Evolutionary conservation across 169 alveolate species (phyloP).

Genomic region (Plasmodium cynomolgi): DNA sequence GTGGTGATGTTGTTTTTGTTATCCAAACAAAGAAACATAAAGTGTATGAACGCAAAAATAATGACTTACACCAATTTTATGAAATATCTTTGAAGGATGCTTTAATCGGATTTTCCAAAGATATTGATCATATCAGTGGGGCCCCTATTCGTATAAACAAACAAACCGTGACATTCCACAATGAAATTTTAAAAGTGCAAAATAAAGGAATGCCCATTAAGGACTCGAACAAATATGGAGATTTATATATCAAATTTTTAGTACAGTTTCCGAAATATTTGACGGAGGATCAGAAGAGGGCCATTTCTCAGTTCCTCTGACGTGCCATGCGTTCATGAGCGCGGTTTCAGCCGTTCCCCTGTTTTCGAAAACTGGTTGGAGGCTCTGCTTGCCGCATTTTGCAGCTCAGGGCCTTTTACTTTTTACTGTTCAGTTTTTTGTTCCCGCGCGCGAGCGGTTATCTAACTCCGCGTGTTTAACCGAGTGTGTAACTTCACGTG

Average conservation of each 20-base stretch:
- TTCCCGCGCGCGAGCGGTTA: background rate
- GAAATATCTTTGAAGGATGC: constrained; percentile 87
- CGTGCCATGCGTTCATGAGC: background rate
- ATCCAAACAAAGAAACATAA: constrained; percentile 80
- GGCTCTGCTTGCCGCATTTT: background rate
- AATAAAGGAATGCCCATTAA: constrained; percentile 87
- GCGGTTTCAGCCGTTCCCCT: background rate
- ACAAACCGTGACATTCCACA: constrained; percentile 85
- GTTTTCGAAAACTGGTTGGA: background rate
- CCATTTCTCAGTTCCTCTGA: constrained; percentile 80
- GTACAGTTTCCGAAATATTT: constrained; percentile 84
- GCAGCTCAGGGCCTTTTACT: background rate
- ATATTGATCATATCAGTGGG: constrained; percentile 85
- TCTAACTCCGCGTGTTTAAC: background rate
- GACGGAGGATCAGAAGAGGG: constrained; percentile 79
- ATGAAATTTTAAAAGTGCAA: constrained; percentile 80
- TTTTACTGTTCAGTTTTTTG: background rate
- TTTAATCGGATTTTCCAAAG: constrained; percentile 84
- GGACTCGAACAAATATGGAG: constrained; percentile 82
- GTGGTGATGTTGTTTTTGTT: constrained; percentile 85
- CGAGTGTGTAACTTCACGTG: background rate
- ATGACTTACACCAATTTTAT: constrained; percentile 83
- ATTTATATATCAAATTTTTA: constrained; percentile 81
- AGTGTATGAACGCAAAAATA: constrained; percentile 83
- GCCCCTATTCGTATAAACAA: constrained; percentile 78